Conservation (phyloP, 805 yeast genomes). For the Candida pini region DNA sequence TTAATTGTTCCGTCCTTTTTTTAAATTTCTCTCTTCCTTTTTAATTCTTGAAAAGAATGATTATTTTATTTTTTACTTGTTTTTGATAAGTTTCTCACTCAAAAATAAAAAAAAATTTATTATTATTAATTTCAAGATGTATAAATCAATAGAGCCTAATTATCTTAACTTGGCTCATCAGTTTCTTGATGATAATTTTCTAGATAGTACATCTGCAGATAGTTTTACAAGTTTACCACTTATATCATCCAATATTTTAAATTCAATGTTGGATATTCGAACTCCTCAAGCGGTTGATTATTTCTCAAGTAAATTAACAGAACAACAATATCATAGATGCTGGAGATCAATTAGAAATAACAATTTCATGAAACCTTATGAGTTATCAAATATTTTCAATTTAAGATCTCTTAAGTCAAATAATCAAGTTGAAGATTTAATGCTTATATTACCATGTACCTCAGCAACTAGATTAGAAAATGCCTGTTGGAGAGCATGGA, state of each 20-base stretch:
- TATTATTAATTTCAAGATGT: too few relatives aligned
- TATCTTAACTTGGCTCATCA: constrained; percentile 22
- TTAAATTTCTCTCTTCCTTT: too few relatives aligned
- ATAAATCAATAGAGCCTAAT: not conserved
- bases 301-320: constrained; percentile 32
- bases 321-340: constrained; percentile 32
- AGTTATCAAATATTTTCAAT: constrained; percentile 24
- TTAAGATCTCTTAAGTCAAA: constrained; percentile 15
- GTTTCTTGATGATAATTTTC: constrained; percentile 27
- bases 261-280: constrained; percentile 5
- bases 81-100: too few relatives aligned
- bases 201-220: constrained; percentile 15
- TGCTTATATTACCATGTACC: constrained; percentile 30
- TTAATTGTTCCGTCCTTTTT: too few relatives aligned
- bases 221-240: constrained; percentile 22
- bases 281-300: constrained; percentile 34
- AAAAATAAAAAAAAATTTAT: too few relatives aligned
- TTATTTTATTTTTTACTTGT: too few relatives aligned
- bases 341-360: constrained; percentile 36
- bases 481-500: constrained; percentile 95
- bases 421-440: constrained; percentile 28
- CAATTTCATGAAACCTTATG: constrained; percentile 30
- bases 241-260: constrained; percentile 13
- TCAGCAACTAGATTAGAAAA: constrained; percentile 54
- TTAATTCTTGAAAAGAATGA: too few relatives aligned